phyloP scores from a whole-genome alignment of 306 rosid genomes.

The Prunus dulcis region DNA sequence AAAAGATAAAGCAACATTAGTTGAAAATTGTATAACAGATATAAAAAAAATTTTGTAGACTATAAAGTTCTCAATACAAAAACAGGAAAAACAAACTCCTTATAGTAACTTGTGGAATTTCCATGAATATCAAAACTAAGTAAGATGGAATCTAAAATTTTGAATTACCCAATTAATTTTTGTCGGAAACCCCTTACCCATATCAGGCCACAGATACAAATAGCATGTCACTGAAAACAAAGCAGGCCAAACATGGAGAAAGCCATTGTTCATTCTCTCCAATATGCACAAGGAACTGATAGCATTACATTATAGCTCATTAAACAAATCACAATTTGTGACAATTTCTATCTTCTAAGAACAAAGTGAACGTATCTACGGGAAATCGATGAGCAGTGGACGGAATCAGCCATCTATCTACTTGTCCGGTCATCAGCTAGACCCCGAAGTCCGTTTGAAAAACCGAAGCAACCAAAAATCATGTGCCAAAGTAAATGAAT shows the following conservation, averaged over 20 bases:
- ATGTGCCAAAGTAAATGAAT: not conserved
- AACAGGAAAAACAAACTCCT: too few species aligned
- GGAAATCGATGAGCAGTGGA: not conserved
- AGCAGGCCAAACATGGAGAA: too few species aligned
- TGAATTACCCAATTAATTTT: too few species aligned
- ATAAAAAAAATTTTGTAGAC: not conserved
- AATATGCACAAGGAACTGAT: too few species aligned
- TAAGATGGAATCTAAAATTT: too few species aligned
- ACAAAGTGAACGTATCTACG: not conserved
- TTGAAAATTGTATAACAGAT: not conserved
- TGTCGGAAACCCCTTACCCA: too few species aligned
- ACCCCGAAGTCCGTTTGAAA: too few species aligned
- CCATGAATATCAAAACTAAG: too few species aligned
- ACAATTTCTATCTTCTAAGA: not conserved
- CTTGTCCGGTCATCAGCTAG: not conserved
- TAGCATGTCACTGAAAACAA: too few species aligned
- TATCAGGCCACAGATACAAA: too few species aligned
- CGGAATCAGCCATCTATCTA: not conserved
- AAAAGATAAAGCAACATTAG: constrained; percentile 6
- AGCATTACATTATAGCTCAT: not conserved
- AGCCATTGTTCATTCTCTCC: too few species aligned
- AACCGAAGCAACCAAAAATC: not conserved
- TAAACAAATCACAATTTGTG: not conserved
- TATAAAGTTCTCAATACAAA: not conserved
- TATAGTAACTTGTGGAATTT: too few species aligned